These are phyloP conservation scores for Aspergillaceae sp. DNA, from an alignment of 2,329 filamentous ascomycete genomes.

Conservation along the genomic window DNA sequence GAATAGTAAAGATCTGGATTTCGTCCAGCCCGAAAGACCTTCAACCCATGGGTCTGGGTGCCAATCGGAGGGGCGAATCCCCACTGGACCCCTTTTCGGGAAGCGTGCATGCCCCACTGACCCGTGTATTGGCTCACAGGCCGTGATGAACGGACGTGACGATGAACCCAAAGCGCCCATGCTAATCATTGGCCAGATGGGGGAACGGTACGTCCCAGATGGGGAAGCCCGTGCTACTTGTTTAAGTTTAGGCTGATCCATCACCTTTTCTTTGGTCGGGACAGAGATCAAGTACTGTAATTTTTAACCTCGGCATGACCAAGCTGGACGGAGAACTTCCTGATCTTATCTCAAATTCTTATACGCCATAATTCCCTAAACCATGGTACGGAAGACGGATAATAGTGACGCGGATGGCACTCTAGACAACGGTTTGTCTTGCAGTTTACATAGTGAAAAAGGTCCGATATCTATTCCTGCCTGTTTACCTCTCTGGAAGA, in stretches of 20 bases:
- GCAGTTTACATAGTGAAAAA: no score
- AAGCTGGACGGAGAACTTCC: no score
- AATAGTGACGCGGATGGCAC: no score
- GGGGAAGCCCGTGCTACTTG: not conserved
- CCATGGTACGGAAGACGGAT: no score
- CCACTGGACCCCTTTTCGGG: not conserved
- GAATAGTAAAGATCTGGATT: no score
- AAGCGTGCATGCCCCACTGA: not conserved
- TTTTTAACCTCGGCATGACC: not conserved
- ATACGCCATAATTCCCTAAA: no score
- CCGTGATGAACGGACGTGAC: not conserved
- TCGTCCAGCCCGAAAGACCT: no score
- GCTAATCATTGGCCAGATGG: not conserved
- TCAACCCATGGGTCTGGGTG: not conserved
- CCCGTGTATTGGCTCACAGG: not conserved
- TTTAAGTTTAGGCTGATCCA: no score
- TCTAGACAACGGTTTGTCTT: no score
- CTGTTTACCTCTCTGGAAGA: no score
- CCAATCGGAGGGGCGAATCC: not conserved
- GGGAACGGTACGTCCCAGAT: not conserved
- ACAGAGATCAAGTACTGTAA: not conserved
- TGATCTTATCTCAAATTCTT: no score
- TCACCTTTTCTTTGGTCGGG: not conserved
- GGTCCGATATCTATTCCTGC: no score
- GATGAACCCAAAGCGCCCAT: not conserved